Percentiles rank a stretch among this genome's conserved stretches.
Evolutionary conservation across 345 rosid genomes (phyloP).

Genomic region (Populus simonii): DNA sequence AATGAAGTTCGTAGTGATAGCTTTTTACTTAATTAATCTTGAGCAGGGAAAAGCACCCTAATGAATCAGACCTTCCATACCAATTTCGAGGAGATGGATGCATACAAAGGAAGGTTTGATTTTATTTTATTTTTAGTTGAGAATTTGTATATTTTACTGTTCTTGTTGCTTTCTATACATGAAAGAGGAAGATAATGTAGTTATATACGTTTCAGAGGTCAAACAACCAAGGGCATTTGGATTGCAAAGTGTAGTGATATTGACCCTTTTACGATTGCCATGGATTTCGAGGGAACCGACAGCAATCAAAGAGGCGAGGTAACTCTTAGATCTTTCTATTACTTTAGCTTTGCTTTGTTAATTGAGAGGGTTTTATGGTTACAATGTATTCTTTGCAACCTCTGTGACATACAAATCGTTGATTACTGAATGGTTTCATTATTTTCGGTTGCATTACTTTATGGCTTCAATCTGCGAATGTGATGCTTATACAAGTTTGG

Average conservation of each 20-base stretch:
- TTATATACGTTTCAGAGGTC: slow-evolving; percentile 46
- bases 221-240: slow-evolving; percentile 84
- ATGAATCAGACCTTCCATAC: slow-evolving; percentile 75
- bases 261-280: slow-evolving; percentile 66
- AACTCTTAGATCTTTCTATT: neutral
- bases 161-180: neutral
- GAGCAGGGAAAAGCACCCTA: slow-evolving; percentile 69
- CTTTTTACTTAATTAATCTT: neutral
- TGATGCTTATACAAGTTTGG: neutral
- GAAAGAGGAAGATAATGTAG: neutral
- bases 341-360: neutral
- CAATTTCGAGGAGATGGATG: slow-evolving; percentile 77
- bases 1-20: too few relatives aligned
- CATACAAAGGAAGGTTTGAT: slow-evolving; percentile 63
- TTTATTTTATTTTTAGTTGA: neutral
- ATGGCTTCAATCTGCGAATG: neutral
- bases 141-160: neutral
- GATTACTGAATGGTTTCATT: too few relatives aligned
- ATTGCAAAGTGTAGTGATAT: slow-evolving; percentile 68
- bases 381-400: neutral
- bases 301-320: slow-evolving; percentile 91
- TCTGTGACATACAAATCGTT: neutral
- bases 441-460: too few relatives aligned
- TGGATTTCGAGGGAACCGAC: slow-evolving; percentile 87
- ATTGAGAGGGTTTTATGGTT: neutral